phyloP scores from a whole-genome alignment of 75 land plant genomes.

The Azolla pinnata region DNA sequence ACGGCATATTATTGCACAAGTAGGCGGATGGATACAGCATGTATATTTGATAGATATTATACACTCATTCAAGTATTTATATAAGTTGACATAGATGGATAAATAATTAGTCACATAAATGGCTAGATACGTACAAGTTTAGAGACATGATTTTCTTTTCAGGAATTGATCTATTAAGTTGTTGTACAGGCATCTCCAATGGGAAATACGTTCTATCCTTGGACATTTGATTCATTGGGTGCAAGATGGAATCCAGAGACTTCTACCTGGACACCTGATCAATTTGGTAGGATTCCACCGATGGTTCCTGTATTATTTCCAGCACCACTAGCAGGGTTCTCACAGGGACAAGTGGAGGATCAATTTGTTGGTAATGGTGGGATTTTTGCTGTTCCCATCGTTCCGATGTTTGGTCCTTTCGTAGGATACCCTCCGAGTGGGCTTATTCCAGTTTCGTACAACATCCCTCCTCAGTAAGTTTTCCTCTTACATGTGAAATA shows the following conservation, averaged over 20 bases:
- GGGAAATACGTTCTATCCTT: too few relatives aligned
- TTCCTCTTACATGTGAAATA: background rate
- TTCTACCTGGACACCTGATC: background rate
- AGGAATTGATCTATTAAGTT: too few relatives aligned
- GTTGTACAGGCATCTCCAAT: too few relatives aligned
- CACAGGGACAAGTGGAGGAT: background rate
- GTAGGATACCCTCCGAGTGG: constrained; percentile 3
- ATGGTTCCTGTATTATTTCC: constrained; percentile 3
- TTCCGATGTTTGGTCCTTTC: constrained; percentile 5
- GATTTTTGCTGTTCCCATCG: constrained; percentile 14
- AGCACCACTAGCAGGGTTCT: background rate
- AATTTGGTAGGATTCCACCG: background rate
- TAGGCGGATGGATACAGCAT: too few relatives aligned
- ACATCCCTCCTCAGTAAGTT: constrained; percentile 13
- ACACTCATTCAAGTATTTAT: too few relatives aligned
- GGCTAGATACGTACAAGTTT: too few relatives aligned
- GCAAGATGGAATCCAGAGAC: background rate
- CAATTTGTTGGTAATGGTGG: constrained; percentile 10
- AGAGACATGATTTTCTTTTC: too few relatives aligned
- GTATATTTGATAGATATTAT: too few relatives aligned
- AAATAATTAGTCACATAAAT: too few relatives aligned
- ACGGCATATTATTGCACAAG: too few relatives aligned
- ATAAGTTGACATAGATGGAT: too few relatives aligned
- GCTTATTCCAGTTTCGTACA: constrained; percentile 9
- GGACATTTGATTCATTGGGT: background rate